Conservation (phyloP, 108 stramenopile genomes). For the Schizochytrium sp. region DNA sequence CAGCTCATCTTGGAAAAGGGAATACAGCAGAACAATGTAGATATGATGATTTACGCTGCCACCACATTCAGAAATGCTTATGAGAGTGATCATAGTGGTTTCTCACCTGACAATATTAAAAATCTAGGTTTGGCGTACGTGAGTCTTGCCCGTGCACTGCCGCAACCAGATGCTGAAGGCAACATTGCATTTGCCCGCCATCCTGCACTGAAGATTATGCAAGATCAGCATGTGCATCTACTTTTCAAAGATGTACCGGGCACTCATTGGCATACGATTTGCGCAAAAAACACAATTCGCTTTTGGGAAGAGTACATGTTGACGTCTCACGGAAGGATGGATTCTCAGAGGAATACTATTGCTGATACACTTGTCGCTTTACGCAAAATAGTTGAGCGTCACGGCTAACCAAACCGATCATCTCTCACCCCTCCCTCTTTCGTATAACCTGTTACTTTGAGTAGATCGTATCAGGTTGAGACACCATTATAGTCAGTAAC, state of each 20-base stretch:
- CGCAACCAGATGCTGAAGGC: constrained; percentile 11
- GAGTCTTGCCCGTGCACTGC: constrained; percentile 65
- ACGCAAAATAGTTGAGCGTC: background rate
- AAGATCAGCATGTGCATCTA: background rate
- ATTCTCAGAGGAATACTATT: background rate
- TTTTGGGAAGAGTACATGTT: background rate
- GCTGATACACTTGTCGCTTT: background rate
- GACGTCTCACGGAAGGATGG: background rate
- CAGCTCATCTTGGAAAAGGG: constrained; percentile 74
- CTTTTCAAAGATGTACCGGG: background rate
- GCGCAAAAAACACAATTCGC: background rate
- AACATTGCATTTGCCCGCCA: background rate
- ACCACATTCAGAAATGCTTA: constrained; percentile 68
- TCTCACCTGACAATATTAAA: constrained; percentile 68
- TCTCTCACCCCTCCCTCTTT: no score
- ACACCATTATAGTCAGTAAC: no score
- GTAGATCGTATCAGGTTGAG: no score
- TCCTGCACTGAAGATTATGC: background rate
- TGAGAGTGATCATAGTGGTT: constrained; percentile 63
- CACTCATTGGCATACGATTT: background rate
- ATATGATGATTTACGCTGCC: constrained; percentile 8
- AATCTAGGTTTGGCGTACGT: constrained; percentile 79
- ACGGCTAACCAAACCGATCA: background rate
- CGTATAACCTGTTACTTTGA: no score
- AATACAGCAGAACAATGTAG: constrained; percentile 52